Conservation (phyloP, 176 grass and related monocot genomes). For the Urochloa ruziziensis region DNA sequence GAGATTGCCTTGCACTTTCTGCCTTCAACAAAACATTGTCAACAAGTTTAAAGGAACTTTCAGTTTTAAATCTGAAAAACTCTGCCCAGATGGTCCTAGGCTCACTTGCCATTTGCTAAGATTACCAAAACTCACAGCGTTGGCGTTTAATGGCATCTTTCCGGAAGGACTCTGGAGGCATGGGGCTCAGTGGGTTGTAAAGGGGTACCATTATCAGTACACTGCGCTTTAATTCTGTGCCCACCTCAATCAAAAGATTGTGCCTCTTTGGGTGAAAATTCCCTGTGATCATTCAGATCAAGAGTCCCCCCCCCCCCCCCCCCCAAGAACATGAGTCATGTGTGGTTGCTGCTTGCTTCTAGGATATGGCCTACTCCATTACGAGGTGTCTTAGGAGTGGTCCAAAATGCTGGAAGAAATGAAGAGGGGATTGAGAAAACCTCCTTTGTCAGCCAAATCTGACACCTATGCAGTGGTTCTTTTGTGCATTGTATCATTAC, state of each 20-base stretch:
- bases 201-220: slow-evolving; percentile 40
- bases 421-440: neutral
- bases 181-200: slow-evolving; percentile 43
- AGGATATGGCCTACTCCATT: slow-evolving; percentile 31
- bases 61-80: slow-evolving; percentile 31
- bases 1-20: slow-evolving; percentile 47
- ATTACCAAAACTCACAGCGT: slow-evolving; percentile 32
- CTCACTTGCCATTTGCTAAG: slow-evolving; percentile 37
- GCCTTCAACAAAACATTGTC: slow-evolving; percentile 37
- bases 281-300: slow-evolving; percentile 42
- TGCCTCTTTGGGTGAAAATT: slow-evolving; percentile 44
- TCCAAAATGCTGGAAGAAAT: slow-evolving; percentile 28
- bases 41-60: slow-evolving; percentile 43
- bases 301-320: slow-evolving; percentile 42
- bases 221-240: slow-evolving; percentile 38
- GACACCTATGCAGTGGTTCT: neutral
- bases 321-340: slow-evolving; percentile 65
- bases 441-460: neutral
- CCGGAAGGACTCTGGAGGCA: slow-evolving; percentile 23
- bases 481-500: neutral
- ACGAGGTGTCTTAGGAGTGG: slow-evolving; percentile 30
- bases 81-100: slow-evolving; percentile 31
- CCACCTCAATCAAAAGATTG: slow-evolving; percentile 39
- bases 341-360: slow-evolving; percentile 61
- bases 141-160: slow-evolving; percentile 43